phyloP scores from a whole-genome alignment of 805 yeast genomes.

The Saccharomycopsis guyanensis region DNA sequence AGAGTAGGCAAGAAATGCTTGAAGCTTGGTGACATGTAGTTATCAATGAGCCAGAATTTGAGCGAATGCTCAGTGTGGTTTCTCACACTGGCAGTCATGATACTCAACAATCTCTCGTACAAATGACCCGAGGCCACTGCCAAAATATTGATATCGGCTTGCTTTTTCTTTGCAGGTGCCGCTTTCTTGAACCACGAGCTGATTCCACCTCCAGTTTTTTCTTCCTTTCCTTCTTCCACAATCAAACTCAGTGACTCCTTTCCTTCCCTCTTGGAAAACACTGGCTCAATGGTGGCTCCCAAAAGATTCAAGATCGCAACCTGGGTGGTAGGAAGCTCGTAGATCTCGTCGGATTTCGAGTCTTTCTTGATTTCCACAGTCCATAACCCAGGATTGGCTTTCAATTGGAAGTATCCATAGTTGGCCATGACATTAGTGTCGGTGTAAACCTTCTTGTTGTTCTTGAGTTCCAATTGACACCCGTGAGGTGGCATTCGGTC shows the following conservation, averaged over 20 bases:
- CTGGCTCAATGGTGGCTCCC: slow-evolving; percentile 41
- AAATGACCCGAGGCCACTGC: slow-evolving; percentile 76
- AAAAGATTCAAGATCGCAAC: slow-evolving; percentile 36
- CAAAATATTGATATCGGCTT: slow-evolving; percentile 70
- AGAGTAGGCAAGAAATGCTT: slow-evolving; percentile 50
- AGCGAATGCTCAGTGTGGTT: slow-evolving; percentile 54
- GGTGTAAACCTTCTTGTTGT: slow-evolving; percentile 23
- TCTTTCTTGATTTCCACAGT: slow-evolving; percentile 36
- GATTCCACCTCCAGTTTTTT: slow-evolving; percentile 18
- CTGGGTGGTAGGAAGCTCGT: slow-evolving; percentile 31
- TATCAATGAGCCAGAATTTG: slow-evolving; percentile 82
- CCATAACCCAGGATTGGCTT: slow-evolving; percentile 68
- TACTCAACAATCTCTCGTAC: slow-evolving; percentile 64
- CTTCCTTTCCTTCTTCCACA: slow-evolving; percentile 5
- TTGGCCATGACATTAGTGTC: slow-evolving; percentile 73
- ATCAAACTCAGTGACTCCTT: slow-evolving; percentile 25
- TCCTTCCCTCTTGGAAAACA: slow-evolving; percentile 36
- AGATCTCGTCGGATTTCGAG: slow-evolving; percentile 37
- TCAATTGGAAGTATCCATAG: slow-evolving; percentile 77
- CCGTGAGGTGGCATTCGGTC: slow-evolving; percentile 35
- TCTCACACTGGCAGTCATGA: slow-evolving; percentile 78
- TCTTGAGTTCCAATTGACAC: slow-evolving; percentile 34
- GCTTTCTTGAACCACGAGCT: slow-evolving; percentile 17
- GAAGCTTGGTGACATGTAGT: slow-evolving; percentile 67
- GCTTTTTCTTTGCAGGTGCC: slow-evolving; percentile 21